Percentiles rank a stretch among this genome's conserved stretches.
These are phyloP conservation scores for Puya raimondii DNA, from an alignment of 176 grass and related monocot species.

Conservation along the genomic window DNA sequence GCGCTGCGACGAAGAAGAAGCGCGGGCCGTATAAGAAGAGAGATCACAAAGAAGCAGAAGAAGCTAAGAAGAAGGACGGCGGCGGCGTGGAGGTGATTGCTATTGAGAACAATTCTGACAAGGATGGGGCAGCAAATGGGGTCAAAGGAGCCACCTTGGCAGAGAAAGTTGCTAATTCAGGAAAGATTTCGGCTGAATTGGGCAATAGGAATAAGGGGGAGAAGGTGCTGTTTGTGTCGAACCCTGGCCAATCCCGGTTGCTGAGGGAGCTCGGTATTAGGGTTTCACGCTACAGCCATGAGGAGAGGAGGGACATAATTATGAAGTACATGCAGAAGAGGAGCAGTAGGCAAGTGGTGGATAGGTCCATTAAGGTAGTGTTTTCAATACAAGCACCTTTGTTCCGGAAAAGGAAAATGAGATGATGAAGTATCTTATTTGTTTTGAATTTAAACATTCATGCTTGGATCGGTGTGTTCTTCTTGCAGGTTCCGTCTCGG, in stretches of 20 bases:
- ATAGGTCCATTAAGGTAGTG: constrained; percentile 54
- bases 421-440: constrained; percentile 6
- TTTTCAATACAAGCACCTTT: too few species aligned
- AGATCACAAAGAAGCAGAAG: constrained; percentile 7
- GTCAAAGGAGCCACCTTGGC: not conserved
- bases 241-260: constrained; percentile 46
- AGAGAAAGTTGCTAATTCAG: not conserved
- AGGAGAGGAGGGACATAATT: constrained; percentile 94
- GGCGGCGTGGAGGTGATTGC: constrained; percentile 4
- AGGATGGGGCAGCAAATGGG: not conserved
- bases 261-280: constrained; percentile 76
- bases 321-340: constrained; percentile 95
- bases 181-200: not conserved
- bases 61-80: constrained; percentile 4
- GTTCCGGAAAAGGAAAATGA: not conserved
- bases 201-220: constrained; percentile 3
- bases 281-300: constrained; percentile 77
- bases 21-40: constrained; percentile 8
- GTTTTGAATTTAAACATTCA: not conserved
- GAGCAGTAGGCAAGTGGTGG: constrained; percentile 54
- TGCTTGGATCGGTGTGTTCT: not conserved
- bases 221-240: constrained; percentile 4
- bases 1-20: constrained; percentile 10
- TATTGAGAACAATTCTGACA: constrained; percentile 5
- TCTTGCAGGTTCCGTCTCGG: constrained; percentile 56